Conservation (phyloP, 805 yeast species). For the Saturnispora mendoncae region DNA sequence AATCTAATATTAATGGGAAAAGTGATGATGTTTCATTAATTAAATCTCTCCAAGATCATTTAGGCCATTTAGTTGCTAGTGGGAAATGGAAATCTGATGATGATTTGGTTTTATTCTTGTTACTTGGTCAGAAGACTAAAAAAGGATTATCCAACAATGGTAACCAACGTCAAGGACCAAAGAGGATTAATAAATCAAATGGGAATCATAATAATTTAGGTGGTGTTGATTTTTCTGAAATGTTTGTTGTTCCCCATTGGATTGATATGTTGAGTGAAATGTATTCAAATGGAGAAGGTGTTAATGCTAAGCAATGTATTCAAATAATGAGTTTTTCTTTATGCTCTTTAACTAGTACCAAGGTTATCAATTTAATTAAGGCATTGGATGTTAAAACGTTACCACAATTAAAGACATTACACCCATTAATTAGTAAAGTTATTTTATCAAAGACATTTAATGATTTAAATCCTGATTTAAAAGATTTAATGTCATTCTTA, state of each 20-base stretch:
- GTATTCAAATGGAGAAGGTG: slow-evolving; percentile 49
- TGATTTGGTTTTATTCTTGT: slow-evolving; percentile 34
- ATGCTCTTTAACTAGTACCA: slow-evolving; percentile 37
- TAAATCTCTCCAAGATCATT: slow-evolving; percentile 41
- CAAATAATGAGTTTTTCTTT: slow-evolving; percentile 46
- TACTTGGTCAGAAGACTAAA: slow-evolving; percentile 35
- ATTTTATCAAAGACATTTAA: slow-evolving; percentile 40
- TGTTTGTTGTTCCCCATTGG: slow-evolving; percentile 50
- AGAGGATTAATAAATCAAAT: slow-evolving; percentile 14
- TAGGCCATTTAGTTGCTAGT: slow-evolving; percentile 38
- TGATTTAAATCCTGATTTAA: slow-evolving; percentile 42
- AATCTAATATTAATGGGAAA: slow-evolving; percentile 39
- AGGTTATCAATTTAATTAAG: slow-evolving; percentile 34
- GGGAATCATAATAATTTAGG: neutral
- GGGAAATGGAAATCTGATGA: slow-evolving; percentile 40
- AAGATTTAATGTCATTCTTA: slow-evolving; percentile 42
- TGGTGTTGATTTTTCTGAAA: slow-evolving; percentile 37
- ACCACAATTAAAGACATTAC: slow-evolving; percentile 32
- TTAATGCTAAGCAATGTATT: slow-evolving; percentile 37
- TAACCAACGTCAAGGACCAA: slow-evolving; percentile 11
- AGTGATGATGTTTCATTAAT: slow-evolving; percentile 42
- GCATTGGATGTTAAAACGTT: slow-evolving; percentile 38
- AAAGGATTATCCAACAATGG: slow-evolving; percentile 13
- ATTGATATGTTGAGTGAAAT: slow-evolving; percentile 47
- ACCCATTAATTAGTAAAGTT: slow-evolving; percentile 50